phyloP scores from a whole-genome alignment of 1,139 yeast species.

The Scheffersomyces cryptocercus region DNA sequence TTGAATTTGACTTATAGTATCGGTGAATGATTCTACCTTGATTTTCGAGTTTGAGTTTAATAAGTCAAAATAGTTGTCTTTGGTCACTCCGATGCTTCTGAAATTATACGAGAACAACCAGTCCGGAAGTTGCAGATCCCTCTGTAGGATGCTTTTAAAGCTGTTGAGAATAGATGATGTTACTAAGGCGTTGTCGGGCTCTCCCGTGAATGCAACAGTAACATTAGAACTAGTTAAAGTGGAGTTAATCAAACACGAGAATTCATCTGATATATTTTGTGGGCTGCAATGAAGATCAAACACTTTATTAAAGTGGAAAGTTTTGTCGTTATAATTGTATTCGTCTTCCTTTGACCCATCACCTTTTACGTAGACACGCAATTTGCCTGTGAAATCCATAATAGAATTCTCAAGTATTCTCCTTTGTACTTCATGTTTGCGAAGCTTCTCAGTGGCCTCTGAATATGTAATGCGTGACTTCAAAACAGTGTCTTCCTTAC shows the following conservation, averaged over 20 bases:
- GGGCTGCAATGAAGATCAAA: slow-evolving; percentile 9
- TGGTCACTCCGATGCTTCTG: slow-evolving; percentile 2
- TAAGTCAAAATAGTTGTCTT: slow-evolving; percentile 2
- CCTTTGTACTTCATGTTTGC: slow-evolving; percentile 28
- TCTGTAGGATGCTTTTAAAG: slow-evolving; percentile 11
- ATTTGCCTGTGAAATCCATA: slow-evolving; percentile 43
- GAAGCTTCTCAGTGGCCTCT: slow-evolving; percentile 15
- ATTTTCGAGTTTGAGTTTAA: slow-evolving; percentile 6
- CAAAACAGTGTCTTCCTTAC: slow-evolving; percentile 11
- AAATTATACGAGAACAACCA: slow-evolving; percentile 13
- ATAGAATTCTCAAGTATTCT: slow-evolving; percentile 54
- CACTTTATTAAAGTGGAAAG: slow-evolving; percentile 21
- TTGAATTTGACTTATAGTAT: slow-evolving; percentile 10
- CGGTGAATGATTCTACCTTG: slow-evolving; percentile 8
- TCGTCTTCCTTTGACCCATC: slow-evolving; percentile 1
- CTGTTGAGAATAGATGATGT: slow-evolving; percentile 11
- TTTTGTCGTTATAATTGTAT: background rate
- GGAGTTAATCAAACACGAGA: slow-evolving; percentile 18
- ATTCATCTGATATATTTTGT: slow-evolving; percentile 20
- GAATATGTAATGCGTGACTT: slow-evolving; percentile 8
- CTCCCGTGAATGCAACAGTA: slow-evolving; percentile 20
- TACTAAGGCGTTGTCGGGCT: slow-evolving; percentile 5
- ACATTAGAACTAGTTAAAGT: slow-evolving; percentile 19
- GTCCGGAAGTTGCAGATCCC: slow-evolving; percentile 1
- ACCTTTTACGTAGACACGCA: slow-evolving; percentile 31